Evolutionary conservation across 1,284 basidiomycete species (phyloP), one percentile per base, ranked within the genome.

Genomic region (Microbotryum intermedium): DNA sequence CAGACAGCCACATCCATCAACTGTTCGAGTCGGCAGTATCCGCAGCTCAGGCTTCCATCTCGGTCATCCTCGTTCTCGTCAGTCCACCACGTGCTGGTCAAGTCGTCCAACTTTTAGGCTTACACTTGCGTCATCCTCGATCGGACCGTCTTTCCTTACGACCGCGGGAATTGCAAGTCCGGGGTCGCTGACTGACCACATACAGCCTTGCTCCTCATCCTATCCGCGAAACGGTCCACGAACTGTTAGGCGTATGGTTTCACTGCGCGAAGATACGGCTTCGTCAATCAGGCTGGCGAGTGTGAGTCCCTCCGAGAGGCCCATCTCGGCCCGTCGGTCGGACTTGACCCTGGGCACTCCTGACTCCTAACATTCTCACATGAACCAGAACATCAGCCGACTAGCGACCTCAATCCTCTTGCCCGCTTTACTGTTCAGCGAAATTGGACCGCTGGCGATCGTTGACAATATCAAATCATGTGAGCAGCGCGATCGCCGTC

Each of bases 391-490:
- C 49, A 68, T 72, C 21, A 71, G 70, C 28, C 71, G 70, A 48
- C 60, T 75, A 21, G 74, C 69, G 10, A 73, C 73, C 3, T 69
- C 67, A 18, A 53, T 74, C 45, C 71, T 76, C 53, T 66, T 76
- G 2, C 73, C 74, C 5, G 70, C 67, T 28, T 63, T 76, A 20
- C 68, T 76, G 11, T 76, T 76, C 64, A 70, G 69, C 29, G 73
- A 76, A 57, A 74, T 76, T 44, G 74, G 74, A 2, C 73, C 74
- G 6, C 58, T 73, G 23, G 70, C 74, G 18, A 71, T 69, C 5
- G 69, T 67, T 47, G 51, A 61, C 20, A 73, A 74, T 47, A 57
- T 76, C 3, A 68, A 69, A 50, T 59, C 71, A 5, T 74, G 72
- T 74, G 26, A 60, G 70, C 67, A n/a, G 21, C 18, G 18, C 16